Evolutionary conservation across 441 rosid genomes (phyloP).

Genomic region (Gossypium davidsonii): DNA sequence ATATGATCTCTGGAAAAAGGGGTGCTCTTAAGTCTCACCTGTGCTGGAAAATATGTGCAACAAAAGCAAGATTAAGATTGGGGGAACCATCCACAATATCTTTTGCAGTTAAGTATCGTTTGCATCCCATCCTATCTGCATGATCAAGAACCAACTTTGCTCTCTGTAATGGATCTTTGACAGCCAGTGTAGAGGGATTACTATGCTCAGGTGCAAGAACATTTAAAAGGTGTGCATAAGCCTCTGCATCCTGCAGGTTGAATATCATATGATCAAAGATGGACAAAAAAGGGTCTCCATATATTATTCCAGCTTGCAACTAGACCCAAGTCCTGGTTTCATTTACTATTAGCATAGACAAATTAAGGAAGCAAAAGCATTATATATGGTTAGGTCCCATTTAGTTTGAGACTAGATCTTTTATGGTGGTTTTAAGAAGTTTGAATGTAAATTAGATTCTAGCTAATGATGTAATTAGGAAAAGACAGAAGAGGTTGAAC

Average conservation of each 20-base stretch:
- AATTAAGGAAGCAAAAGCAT: background rate
- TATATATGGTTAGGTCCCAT: background rate
- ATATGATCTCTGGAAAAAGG: conserved; percentile 6
- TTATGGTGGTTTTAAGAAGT: background rate
- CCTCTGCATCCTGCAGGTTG: conserved; percentile 83
- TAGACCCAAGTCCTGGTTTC: background rate
- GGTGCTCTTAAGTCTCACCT: conserved; percentile 40
- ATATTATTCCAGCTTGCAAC: background rate
- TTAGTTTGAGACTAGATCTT: background rate
- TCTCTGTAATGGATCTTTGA: conserved; percentile 51
- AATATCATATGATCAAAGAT: background rate
- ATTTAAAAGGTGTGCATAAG: conserved; percentile 82
- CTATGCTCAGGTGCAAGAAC: conserved; percentile 85
- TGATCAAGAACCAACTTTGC: conserved; percentile 89
- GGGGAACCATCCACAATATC: conserved; percentile 95
- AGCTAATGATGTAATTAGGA: background rate
- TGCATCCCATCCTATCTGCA: conserved; percentile 93
- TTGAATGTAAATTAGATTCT: background rate
- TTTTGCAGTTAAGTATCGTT: conserved; percentile 80
- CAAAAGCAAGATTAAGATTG: conserved; percentile 96
- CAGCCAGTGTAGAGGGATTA: conserved; percentile 45
- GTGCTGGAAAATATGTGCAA: conserved; percentile 91
- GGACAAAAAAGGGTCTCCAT: background rate
- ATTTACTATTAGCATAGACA: background rate
- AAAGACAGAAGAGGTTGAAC: conserved; percentile 16